phyloP scores from a whole-genome alignment of 805 yeast genomes.

The Wickerhamiella azyma region DNA sequence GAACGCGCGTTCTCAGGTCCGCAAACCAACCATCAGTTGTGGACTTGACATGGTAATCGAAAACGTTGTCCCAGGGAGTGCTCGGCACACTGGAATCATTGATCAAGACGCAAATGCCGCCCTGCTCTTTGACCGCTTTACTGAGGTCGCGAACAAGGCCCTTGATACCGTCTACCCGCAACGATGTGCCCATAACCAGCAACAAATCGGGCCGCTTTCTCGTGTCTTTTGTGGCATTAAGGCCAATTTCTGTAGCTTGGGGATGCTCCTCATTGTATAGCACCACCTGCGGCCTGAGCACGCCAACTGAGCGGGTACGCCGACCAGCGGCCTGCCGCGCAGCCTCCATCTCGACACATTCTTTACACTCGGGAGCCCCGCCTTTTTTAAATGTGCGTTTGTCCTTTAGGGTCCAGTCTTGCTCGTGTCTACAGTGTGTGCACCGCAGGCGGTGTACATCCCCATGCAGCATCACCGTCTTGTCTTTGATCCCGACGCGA shows the following conservation, averaged over 20 bases:
- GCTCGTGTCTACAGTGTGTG: constrained; percentile 47
- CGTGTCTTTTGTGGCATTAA: constrained; percentile 54
- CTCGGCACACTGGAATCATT: constrained; percentile 49
- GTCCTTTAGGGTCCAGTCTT: constrained; percentile 47
- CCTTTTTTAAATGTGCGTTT: constrained; percentile 42
- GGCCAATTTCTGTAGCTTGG: constrained; percentile 59
- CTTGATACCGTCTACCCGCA: constrained; percentile 82
- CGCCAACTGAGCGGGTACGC: constrained; percentile 60
- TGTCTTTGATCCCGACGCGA: constrained; percentile 36
- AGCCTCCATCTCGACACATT: constrained; percentile 44
- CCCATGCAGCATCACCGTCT: constrained; percentile 86
- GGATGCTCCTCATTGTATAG: constrained; percentile 93
- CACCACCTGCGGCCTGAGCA: constrained; percentile 77
- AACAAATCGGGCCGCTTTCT: constrained; percentile 53
- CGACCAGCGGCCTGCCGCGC: constrained; percentile 57
- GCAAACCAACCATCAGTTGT: constrained; percentile 78
- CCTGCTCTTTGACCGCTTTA: constrained; percentile 56
- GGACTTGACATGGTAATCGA: constrained; percentile 65
- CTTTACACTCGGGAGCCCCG: constrained; percentile 61
- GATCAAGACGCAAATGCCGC: constrained; percentile 65
- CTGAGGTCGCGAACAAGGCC: constrained; percentile 58
- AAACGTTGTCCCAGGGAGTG: constrained; percentile 50
- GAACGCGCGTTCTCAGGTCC: constrained; percentile 39
- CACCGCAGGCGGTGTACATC: constrained; percentile 67
- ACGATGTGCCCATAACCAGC: constrained; percentile 84